Conservation (phyloP, 495 filamentous ascomycete species). For the Entonaema liquescens region DNA sequence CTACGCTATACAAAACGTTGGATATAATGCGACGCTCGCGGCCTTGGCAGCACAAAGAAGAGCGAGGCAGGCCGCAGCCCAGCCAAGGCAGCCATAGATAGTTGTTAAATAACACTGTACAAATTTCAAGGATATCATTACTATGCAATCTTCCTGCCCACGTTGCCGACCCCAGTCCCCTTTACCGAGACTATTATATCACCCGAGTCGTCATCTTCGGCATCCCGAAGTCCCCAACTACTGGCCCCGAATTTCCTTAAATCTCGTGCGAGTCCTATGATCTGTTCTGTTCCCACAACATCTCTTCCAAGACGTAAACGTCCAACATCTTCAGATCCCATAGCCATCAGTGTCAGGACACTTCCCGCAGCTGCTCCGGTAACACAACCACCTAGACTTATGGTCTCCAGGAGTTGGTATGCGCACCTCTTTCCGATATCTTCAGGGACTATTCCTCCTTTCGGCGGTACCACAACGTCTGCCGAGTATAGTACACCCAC, state of each 20-base stretch:
- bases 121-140: conserved; percentile 43
- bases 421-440: conserved; percentile 89
- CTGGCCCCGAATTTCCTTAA: conserved; percentile 83
- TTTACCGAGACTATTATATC: conserved; percentile 91
- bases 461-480: conserved; percentile 81
- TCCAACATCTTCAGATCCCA: conserved; percentile 78
- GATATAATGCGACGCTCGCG: conserved; percentile 59
- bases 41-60: conserved; percentile 56
- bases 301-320: conserved; percentile 70
- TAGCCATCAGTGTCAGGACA: conserved; percentile 90
- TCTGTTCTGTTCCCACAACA: conserved; percentile 78
- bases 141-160: conserved; percentile 92
- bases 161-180: conserved; percentile 93
- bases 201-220: conserved; percentile 68
- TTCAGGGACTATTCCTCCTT: conserved; percentile 84
- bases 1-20: conserved; percentile 59
- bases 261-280: conserved; percentile 83
- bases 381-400: conserved; percentile 84
- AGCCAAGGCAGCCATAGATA: conserved; percentile 41
- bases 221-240: conserved; percentile 82
- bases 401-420: conserved; percentile 84
- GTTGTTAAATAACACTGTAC: conserved; percentile 35
- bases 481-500: conserved; percentile 82
- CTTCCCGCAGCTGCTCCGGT: conserved; percentile 71
- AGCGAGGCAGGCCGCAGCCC: conserved; percentile 46